Evolutionary conservation across 108 stramenopile species (phyloP), one percentile per base, ranked within the genome.

Genomic region (Discostella pseudostelligera): DNA sequence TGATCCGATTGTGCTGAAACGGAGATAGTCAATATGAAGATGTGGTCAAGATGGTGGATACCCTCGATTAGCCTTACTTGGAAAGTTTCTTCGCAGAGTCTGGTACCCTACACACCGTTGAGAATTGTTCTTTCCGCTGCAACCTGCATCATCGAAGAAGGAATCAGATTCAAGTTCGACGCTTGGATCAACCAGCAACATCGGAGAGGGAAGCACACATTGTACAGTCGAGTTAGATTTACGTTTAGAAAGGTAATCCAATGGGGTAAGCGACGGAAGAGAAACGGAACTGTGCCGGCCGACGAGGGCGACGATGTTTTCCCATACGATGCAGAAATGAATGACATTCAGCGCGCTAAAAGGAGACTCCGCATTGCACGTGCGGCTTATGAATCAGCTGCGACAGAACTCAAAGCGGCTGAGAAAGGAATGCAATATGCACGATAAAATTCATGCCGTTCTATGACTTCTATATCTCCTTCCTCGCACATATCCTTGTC

Each of bases 401-500:
- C 39, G 19, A 29, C 19, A 56, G 74, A 75, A 29, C 40, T 75
- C 20, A 67, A 45, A 11, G 65, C 39, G 54, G 73, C 73, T 10
- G 73, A 74, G 42, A 24, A 39, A 16, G 65, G 19, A 39, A 20
- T 66, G 16, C 48, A 37, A 60, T 65, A 74, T 55, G 73, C 73
- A 45, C n/a, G n/a, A n/a, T n/a, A n/a, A n/a, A n/a, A n/a, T n/a
- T n/a, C n/a, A 5, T 32, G 32, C 32, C 32, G 32, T 5, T 4
- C 32, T 32, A 32, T 32, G 3, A 3, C 32, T 32, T 32, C 32
- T 5, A 3, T 32, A 4, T 32, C 55, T 68, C 64, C 75, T 84
- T 90, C 55, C 83, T 65, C 9, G 89, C 89, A 71, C 86, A 87
- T 40, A 90, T 86, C 43, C 86, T 72, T 3, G 89, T 90, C 7